Base-by-base conservation (phyloP, 148 eudicot species). In the Vaccinium corymbosum region DNA sequence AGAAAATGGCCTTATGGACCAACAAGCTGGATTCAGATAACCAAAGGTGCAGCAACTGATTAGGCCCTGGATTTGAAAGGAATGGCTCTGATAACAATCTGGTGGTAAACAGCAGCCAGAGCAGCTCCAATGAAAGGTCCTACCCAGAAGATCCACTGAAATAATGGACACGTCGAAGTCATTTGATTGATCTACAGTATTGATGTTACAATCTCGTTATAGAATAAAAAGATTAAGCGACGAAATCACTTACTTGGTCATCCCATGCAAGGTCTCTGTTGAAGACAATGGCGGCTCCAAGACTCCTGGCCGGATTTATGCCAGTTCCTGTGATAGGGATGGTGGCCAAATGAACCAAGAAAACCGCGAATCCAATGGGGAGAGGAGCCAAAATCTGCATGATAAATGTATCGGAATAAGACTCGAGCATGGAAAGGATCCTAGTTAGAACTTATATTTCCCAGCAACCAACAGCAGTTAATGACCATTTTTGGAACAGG, bases 41-140 rank as follows among this genome's bases (percentile, higher is more conserved):
- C 9, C 5, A 64, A 64, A 4, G 85, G 80, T 83, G 50, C 9
- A 16, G 2, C 51, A 15, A 48, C 29, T 32, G 32, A 50, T 86
- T 78, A 85, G 83, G 78, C 72, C 59, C 88, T 89, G 91, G 91
- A 79, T 87, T 90, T 90, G 89, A 94, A 94, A 49, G 94, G 97
- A 62, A 91, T 89, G 68, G 94, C 97, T 85, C 95, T 87, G 88
- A 94, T 91, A 56, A 94, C 87, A 15, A 94, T 82, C 81, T 88
- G 90, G 90, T 92, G 94, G 88, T 94, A 94, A 79, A 90, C 22
- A 13, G 97, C 97, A n/a, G 97, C 97, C 62, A 94, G 94, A 35
- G 94, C 93, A 83, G 97, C 97, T 90, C 97, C 97, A 20, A 91
- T 92, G 92, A 94, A 92, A 19, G 97, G 97, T 86, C 97, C 97